Evolutionary conservation across 2,329 filamentous ascomycete species (phyloP).

Genomic region (Botrytis aclada): DNA sequence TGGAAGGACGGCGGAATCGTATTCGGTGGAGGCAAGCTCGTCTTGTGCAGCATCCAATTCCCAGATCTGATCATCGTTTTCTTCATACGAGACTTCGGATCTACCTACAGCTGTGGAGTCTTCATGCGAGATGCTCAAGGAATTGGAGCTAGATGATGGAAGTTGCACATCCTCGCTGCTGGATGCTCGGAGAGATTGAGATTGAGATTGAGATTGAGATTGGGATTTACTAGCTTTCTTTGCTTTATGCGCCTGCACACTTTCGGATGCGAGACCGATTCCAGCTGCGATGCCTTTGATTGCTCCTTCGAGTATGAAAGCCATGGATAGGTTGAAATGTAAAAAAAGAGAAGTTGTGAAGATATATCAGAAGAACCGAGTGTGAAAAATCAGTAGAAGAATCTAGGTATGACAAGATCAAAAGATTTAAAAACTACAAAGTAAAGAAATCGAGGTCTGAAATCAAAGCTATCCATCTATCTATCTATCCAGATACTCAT

Average conservation of each 20-base stretch:
- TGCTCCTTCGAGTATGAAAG: neutral
- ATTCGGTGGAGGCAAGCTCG: neutral
- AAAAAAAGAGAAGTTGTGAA: neutral
- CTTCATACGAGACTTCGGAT: slow-evolving; percentile 7
- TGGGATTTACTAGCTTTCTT: neutral
- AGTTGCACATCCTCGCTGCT: neutral
- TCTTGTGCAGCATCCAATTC: slow-evolving; percentile 28
- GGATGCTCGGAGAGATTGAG: neutral
- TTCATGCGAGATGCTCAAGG: neutral
- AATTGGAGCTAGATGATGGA: neutral
- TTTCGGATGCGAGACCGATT: slow-evolving; percentile 33
- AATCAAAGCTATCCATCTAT: neutral
- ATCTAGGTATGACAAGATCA: neutral
- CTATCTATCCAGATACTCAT: neutral
- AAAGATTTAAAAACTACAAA: neutral
- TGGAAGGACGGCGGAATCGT: neutral
- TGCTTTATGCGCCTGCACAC: slow-evolving; percentile 15
- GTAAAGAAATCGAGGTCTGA: neutral
- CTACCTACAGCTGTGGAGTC: neutral
- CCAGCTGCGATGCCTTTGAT: slow-evolving; percentile 28
- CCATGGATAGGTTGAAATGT: neutral
- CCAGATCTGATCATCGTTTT: slow-evolving; percentile 32
- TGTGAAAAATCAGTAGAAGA: neutral
- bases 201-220: neutral
- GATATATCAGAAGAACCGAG: neutral